Evolutionary conservation across 2,329 filamentous ascomycete genomes (phyloP).

Genomic region (Lasiodiplodia gonubiensis): DNA sequence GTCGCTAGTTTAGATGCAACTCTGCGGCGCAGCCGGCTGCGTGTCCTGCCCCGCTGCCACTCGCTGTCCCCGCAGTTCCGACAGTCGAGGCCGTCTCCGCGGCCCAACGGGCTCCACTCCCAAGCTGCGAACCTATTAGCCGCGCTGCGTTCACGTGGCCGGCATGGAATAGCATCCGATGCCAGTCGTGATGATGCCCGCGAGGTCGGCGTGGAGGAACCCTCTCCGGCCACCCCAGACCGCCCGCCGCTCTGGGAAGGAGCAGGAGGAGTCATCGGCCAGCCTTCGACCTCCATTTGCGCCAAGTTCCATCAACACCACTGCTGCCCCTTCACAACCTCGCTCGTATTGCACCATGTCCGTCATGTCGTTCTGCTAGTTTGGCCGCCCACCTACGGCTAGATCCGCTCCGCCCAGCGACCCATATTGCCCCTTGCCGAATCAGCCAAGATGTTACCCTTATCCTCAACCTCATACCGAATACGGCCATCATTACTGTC

Average conservation of each 20-base stretch:
- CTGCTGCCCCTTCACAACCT: not conserved
- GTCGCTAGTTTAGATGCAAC: slow-evolving; percentile 9
- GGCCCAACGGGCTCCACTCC: not conserved
- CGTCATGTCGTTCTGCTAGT: slow-evolving; percentile 18
- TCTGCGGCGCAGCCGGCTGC: slow-evolving; percentile 9
- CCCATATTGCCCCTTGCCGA: slow-evolving; percentile 9
- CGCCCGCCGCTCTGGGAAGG: not conserved
- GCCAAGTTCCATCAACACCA: slow-evolving; percentile 16
- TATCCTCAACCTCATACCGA: slow-evolving; percentile 54
- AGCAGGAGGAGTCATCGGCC: slow-evolving; percentile 11
- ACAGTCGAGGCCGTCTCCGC: slow-evolving; percentile 10
- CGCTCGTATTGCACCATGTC: not conserved
- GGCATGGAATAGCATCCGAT: not conserved
- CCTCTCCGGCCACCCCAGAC: not conserved
- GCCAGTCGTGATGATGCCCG: not conserved
- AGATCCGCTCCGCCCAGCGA: slow-evolving; percentile 5
- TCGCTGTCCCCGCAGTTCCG: slow-evolving; percentile 9
- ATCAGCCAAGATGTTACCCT: slow-evolving; percentile 57
- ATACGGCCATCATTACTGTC: slow-evolving; percentile 40
- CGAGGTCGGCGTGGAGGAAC: not conserved
- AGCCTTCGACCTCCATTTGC: not conserved
- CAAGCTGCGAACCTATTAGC: not conserved
- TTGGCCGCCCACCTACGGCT: not conserved
- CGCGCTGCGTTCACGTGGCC: not conserved
- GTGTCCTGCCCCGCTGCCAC: not conserved